phyloP scores from a whole-genome alignment of 352 stramenopile species.

The Poterioochromonas sp. region DNA sequence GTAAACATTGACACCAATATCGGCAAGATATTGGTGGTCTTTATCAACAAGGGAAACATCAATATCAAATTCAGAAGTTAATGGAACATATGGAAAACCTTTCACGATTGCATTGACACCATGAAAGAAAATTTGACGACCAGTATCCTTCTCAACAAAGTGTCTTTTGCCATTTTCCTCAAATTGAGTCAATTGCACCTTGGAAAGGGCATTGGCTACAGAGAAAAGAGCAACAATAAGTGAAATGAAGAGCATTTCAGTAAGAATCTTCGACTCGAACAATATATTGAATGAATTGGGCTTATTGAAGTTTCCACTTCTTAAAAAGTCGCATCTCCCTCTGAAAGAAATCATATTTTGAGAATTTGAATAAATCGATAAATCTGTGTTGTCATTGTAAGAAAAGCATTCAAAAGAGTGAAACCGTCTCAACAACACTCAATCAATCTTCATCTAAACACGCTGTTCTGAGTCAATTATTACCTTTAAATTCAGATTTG shows the following conservation, averaged over 20 bases:
- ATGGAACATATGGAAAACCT: slow-evolving; percentile 2
- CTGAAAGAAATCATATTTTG: no score
- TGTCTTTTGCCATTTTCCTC: not conserved
- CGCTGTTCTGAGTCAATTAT: no score
- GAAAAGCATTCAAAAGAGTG: no score
- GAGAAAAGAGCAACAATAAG: not conserved
- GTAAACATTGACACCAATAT: slow-evolving; percentile 26
- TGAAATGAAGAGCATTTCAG: not conserved
- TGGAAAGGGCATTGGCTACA: not conserved
- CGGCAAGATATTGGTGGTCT: not conserved
- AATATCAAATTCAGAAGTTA: slow-evolving; percentile 3
- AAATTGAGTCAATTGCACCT: not conserved
- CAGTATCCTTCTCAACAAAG: not conserved
- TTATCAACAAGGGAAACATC: not conserved
- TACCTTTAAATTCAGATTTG: no score
- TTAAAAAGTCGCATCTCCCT: no score
- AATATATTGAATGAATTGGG: no score
- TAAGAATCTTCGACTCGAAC: no score
- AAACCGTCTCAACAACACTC: no score
- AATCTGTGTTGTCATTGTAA: no score
- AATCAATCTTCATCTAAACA: no score
- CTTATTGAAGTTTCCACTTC: no score
- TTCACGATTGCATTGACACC: slow-evolving; percentile 10
- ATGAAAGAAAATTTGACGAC: slow-evolving; percentile 10
- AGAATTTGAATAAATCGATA: no score